Conservation (phyloP, 2,329 filamentous ascomycete species). For the Nigrospora sphaerica region DNA sequence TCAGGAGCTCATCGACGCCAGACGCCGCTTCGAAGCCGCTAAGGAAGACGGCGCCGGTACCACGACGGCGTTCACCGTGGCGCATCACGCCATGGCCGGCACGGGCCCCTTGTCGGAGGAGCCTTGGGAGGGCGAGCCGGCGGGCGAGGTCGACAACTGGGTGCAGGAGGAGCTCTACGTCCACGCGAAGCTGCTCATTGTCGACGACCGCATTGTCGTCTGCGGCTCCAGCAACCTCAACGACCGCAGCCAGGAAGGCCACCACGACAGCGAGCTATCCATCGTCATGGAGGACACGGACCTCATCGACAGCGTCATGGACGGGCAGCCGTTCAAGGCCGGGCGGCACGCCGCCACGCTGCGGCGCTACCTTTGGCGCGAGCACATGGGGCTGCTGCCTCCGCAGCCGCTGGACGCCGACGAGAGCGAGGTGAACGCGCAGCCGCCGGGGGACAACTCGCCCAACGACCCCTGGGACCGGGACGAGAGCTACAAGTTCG, state of each 20-base stretch:
- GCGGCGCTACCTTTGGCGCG: constrained; percentile 77
- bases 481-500: constrained; percentile 56
- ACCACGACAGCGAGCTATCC: constrained; percentile 85
- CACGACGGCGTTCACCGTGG: constrained; percentile 45
- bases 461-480: constrained; percentile 57
- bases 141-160: constrained; percentile 79
- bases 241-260: constrained; percentile 79
- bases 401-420: constrained; percentile 62
- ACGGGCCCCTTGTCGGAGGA: constrained; percentile 59
- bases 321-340: constrained; percentile 68
- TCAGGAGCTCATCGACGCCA: constrained; percentile 35
- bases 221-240: constrained; percentile 90
- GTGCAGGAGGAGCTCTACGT: constrained; percentile 96
- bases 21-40: constrained; percentile 45
- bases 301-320: constrained; percentile 65
- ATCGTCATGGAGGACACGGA: constrained; percentile 84
- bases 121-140: constrained; percentile 65
- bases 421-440: constrained; percentile 61
- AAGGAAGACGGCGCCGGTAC: constrained; percentile 26
- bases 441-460: constrained; percentile 59
- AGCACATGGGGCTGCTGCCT: constrained; percentile 77
- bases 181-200: constrained; percentile 84
- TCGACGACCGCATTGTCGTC: constrained; percentile 77
- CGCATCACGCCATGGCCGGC: constrained; percentile 75
- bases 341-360: constrained; percentile 78